These are phyloP conservation scores for Myxozyma nipponensis DNA, from an alignment of 805 yeast genomes.

Conservation along the genomic window DNA sequence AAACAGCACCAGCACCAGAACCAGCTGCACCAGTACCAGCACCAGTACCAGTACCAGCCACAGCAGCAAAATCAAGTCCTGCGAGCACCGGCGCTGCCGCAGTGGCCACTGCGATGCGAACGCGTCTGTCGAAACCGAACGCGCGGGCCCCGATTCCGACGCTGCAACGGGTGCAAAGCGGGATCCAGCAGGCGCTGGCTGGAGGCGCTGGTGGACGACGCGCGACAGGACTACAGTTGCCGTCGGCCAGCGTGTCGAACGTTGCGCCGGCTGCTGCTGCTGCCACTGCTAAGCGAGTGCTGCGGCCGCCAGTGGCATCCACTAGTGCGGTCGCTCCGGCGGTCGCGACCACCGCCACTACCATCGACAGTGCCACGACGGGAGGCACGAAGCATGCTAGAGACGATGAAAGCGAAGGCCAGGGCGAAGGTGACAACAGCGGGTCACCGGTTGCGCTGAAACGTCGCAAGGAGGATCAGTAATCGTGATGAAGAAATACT, in stretches of 20 bases:
- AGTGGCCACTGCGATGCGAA: neutral
- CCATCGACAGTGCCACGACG: conserved; percentile 5
- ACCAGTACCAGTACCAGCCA: neutral
- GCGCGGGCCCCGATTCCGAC: conserved; percentile 1
- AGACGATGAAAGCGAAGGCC: conserved; percentile 4
- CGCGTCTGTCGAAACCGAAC: conserved; percentile 1
- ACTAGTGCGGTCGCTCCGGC: conserved; percentile 5
- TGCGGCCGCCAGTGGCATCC: conserved; percentile 3
- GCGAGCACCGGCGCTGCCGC: neutral
- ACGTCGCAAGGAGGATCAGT: conserved; percentile 23
- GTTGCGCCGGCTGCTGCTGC: conserved; percentile 23
- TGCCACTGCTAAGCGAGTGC: conserved; percentile 12
- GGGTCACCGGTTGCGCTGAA: conserved; percentile 21
- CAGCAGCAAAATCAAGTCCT: neutral
- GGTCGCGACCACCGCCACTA: conserved; percentile 5
- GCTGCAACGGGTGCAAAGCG: neutral
- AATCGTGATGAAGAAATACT: conserved; percentile 2
- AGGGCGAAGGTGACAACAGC: conserved; percentile 1
- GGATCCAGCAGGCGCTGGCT: neutral
- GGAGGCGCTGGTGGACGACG: neutral
- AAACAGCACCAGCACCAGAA: neutral
- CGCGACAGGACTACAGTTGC: neutral
- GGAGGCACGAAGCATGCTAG: conserved; percentile 1
- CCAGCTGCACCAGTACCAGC: conserved; percentile 2
- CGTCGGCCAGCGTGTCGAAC: neutral